Percentiles rank a stretch among this genome's conserved stretches.
phyloP scores from a whole-genome alignment of 2,329 filamentous ascomycete species.

The Aquanectria penicillioides region DNA sequence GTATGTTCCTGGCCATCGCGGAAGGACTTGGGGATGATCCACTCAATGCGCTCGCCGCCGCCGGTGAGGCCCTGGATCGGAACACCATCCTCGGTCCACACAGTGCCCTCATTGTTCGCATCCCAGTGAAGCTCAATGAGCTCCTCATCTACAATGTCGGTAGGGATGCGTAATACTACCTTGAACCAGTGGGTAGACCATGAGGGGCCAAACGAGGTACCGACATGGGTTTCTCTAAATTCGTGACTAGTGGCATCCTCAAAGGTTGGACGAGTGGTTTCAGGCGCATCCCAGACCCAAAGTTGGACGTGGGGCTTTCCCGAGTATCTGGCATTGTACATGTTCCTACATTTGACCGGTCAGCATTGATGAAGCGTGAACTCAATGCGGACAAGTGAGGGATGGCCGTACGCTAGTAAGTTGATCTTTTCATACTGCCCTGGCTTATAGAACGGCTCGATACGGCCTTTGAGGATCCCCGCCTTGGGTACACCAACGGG shows the following conservation, averaged over 20 bases:
- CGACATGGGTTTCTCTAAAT: conserved; percentile 79
- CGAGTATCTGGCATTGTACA: conserved; percentile 57
- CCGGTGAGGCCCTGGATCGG: conserved; percentile 93
- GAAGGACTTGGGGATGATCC: conserved; percentile 85
- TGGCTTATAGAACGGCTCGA: conserved; percentile 80
- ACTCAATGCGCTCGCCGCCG: conserved; percentile 87
- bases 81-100: conserved; percentile 91
- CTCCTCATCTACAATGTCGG: conserved; percentile 77
- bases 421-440: conserved; percentile 84
- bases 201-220: conserved; percentile 86
- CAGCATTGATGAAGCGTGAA: conserved; percentile 9
- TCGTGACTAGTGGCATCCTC: conserved; percentile 80
- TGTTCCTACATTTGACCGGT: conserved; percentile 43
- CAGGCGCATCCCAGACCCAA: conserved; percentile 84
- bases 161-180: conserved; percentile 80
- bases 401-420: conserved; percentile 70
- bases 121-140: conserved; percentile 98
- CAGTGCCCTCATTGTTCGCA: conserved; percentile 90
- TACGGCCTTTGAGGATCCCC: conserved; percentile 84
- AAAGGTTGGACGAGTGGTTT: conserved; percentile 84
- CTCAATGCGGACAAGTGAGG: background rate
- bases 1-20: conserved; percentile 86
- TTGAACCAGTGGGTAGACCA: conserved; percentile 99
- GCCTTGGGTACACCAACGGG: conserved; percentile 83
- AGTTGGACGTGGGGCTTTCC: conserved; percentile 84